Base-by-base conservation (phyloP, 192 early-diverging fungal species). In the Linnemannia zychae region DNA sequence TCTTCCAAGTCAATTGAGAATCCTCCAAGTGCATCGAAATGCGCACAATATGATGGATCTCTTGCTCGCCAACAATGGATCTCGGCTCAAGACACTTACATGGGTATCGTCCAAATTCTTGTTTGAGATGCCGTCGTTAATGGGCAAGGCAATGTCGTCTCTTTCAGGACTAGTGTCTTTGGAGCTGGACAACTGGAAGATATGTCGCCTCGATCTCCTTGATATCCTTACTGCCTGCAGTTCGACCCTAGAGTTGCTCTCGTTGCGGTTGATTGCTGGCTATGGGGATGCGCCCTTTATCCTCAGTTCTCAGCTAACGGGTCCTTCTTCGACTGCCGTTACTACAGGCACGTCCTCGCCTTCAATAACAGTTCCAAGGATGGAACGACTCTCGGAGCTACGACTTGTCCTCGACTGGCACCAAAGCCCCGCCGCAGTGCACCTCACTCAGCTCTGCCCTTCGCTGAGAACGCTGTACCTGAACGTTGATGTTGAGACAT, bases 401-500 rank as follows among this genome's bases (percentile, higher is more conserved):
- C 49, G 34, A 18, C 47, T 78, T 20, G 37, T 47, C 3, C 69
- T 78, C 34, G 76, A 78, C 40, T 78, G 76, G 76, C 48, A 18
- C 17, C 76, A 78, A 15, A 71, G 68, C 31, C 48, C n/a, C 37
- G 49, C 48, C 0, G 67, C 52, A 9, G 48, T 78, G 1, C 46
- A 63, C 22, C 12, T 78, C 12, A 52, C 68, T 0, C 17, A 37
- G 7, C 37, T 70, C 46, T 78, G 76, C 36, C 76, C 76, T 34
- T 52, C 53, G 1, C 40, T 78, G 1, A 15, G 60, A 31, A 44
- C 50, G 22, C 28, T 78, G 20, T 22, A 71, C 37, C 48, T 78
- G 17, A 78, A 46, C 22, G 76, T 78, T 37, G 76, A 71, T 28
- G 38, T 60, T 18, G 76, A 71, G 57, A 52, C 70, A 71, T 57